Evolutionary conservation across 1,139 yeast genomes (phyloP).

Genomic region (Hanseniaspora sp.): DNA sequence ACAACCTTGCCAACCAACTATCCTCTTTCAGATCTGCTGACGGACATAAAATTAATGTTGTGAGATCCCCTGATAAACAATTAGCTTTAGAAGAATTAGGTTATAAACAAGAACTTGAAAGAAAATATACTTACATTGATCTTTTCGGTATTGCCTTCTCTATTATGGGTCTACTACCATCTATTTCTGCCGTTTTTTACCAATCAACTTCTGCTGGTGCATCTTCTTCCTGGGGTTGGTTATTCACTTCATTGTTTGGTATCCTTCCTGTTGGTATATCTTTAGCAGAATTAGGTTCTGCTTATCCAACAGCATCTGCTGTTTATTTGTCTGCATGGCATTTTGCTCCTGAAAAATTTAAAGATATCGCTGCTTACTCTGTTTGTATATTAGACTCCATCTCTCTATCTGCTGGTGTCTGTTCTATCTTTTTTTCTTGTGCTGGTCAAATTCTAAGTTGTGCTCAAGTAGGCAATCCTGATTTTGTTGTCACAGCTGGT

Average conservation of each 20-base stretch:
- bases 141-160: slow-evolving; percentile 44
- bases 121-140: slow-evolving; percentile 40
- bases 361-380: slow-evolving; percentile 41
- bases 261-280: slow-evolving; percentile 48
- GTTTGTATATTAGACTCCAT: slow-evolving; percentile 51
- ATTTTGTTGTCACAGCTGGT: slow-evolving; percentile 37
- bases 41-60: slow-evolving; percentile 8
- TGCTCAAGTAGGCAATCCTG: slow-evolving; percentile 41
- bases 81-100: slow-evolving; percentile 41
- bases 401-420: slow-evolving; percentile 47
- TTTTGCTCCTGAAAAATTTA: slow-evolving; percentile 41
- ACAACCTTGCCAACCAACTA: background rate
- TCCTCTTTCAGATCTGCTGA: slow-evolving; percentile 12
- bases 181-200: slow-evolving; percentile 34
- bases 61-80: slow-evolving; percentile 13
- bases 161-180: slow-evolving; percentile 43
- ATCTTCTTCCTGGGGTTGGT: slow-evolving; percentile 63
- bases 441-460: slow-evolving; percentile 45
- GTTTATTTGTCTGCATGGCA: slow-evolving; percentile 51
- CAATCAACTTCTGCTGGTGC: slow-evolving; percentile 42
- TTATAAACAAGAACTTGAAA: slow-evolving; percentile 40
- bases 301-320: slow-evolving; percentile 69
- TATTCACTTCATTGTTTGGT: slow-evolving; percentile 43
- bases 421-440: slow-evolving; percentile 50
- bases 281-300: slow-evolving; percentile 55